Conservation (phyloP, 352 stramenopile species). For the Plasmopara muralis region DNA sequence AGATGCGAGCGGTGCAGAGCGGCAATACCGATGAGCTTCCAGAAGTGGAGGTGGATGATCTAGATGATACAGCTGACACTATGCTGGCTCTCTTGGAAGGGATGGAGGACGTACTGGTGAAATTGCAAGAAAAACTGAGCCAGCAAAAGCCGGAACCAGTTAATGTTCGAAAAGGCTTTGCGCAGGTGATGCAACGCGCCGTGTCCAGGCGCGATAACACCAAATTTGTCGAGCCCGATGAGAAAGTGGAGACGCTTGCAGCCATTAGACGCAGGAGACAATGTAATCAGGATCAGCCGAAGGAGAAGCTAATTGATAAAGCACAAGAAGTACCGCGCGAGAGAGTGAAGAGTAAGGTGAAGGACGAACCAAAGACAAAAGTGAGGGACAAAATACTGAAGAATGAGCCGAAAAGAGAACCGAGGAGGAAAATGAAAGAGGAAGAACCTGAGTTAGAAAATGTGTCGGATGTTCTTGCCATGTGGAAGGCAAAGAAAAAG, state of each 20-base stretch:
- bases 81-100: conserved; percentile 31
- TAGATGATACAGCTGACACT: conserved; percentile 28
- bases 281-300: conserved; percentile 16
- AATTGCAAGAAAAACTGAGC: conserved; percentile 41
- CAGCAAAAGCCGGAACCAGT: conserved; percentile 29
- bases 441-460: conserved; percentile 23
- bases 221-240: conserved; percentile 17
- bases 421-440: conserved; percentile 11
- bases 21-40: conserved; percentile 21
- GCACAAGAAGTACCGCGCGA: neutral
- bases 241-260: conserved; percentile 24
- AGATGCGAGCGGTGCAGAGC: conserved; percentile 28
- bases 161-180: conserved; percentile 20
- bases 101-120: conserved; percentile 52
- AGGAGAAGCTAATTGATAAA: conserved; percentile 1
- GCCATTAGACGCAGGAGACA: conserved; percentile 25
- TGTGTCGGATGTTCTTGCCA: conserved; percentile 37
- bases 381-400: conserved; percentile 8
- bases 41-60: conserved; percentile 14
- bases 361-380: conserved; percentile 8
- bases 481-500: conserved; percentile 45
- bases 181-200: conserved; percentile 24
- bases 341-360: conserved; percentile 5
- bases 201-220: conserved; percentile 19
- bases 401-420: conserved; percentile 9